Percentiles rank a stretch among this genome's conserved stretches.
Evolutionary conservation across 2,329 filamentous ascomycete species (phyloP).

Genomic region (Verticillium alfalfae): DNA sequence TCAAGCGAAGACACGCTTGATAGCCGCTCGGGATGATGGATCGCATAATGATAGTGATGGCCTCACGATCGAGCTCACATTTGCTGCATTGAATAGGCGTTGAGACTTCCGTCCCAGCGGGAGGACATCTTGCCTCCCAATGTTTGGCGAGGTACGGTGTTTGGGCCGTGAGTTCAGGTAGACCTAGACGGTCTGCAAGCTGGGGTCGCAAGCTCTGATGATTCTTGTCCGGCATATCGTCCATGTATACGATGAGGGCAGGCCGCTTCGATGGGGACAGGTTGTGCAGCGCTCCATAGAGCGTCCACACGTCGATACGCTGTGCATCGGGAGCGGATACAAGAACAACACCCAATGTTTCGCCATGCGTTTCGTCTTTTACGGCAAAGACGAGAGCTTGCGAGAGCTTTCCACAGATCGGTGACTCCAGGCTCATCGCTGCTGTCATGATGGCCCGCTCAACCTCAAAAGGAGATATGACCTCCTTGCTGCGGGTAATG

Average conservation of each 20-base stretch:
- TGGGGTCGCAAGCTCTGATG: constrained; percentile 51
- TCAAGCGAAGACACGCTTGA: constrained; percentile 9
- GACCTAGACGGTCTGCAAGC: constrained; percentile 38
- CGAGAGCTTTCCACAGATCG: constrained; percentile 37
- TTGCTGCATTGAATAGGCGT: constrained; percentile 26
- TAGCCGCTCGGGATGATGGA: constrained; percentile 10
- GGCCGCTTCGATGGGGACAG: constrained; percentile 50
- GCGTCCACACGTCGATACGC: constrained; percentile 39
- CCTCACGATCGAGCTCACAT: constrained; percentile 24
- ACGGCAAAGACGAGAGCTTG: constrained; percentile 49
- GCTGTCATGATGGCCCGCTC: constrained; percentile 48
- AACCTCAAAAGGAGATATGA: constrained; percentile 53
- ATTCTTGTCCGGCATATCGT: constrained; percentile 47
- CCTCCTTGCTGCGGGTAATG: constrained; percentile 51
- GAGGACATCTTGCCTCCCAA: constrained; percentile 42
- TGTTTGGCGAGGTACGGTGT: constrained; percentile 38
- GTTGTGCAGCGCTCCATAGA: constrained; percentile 40
- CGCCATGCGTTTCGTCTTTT: constrained; percentile 45
- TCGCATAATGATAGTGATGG: constrained; percentile 17
- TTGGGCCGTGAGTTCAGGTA: constrained; percentile 37
- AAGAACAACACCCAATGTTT: constrained; percentile 48
- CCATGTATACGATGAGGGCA: constrained; percentile 46
- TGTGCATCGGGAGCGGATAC: constrained; percentile 37
- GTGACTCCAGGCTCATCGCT: constrained; percentile 31
- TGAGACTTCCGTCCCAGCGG: constrained; percentile 37